A percentile compares a stretch with the other conserved stretches of the same genome.
phyloP scores from a whole-genome alignment of 2,329 filamentous ascomycete genomes.

The Ceratocystis cubensis region DNA sequence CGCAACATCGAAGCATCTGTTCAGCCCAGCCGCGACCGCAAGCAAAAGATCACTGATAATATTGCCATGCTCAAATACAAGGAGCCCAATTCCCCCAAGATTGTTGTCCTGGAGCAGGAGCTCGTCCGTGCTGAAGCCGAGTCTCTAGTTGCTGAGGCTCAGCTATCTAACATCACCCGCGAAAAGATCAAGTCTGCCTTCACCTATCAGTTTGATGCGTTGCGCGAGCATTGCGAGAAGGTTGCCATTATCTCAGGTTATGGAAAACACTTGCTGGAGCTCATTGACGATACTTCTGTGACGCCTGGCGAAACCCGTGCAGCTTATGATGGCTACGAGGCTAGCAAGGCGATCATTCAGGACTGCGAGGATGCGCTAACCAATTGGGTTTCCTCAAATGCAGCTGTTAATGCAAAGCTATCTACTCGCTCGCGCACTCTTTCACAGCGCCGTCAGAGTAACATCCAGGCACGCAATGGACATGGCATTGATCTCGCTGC shows the following conservation, averaged over 20 bases:
- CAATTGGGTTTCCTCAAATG: constrained; percentile 90
- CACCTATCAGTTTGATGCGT: constrained; percentile 93
- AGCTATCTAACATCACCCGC: constrained; percentile 97
- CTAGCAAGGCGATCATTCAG: constrained; percentile 97
- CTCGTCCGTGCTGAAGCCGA: constrained; percentile 96
- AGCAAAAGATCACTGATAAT: constrained; percentile 98
- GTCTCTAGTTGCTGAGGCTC: constrained; percentile 94
- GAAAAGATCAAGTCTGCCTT: constrained; percentile 99
- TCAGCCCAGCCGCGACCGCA: constrained; percentile 96
- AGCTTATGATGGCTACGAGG: constrained; percentile 95
- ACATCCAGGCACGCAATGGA: constrained; percentile 47
- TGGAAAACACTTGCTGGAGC: constrained; percentile 93
- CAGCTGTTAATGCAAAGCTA: constrained; percentile 74
- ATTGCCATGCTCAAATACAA: constrained; percentile 99
- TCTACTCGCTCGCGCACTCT: constrained; percentile 78
- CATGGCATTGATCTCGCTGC: constrained; percentile 71
- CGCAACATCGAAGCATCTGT: constrained; percentile 98
- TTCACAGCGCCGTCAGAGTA: constrained; percentile 68
- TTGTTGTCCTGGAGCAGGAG: constrained; percentile 95
- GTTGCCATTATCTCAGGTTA: constrained; percentile 94
- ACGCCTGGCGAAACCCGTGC: constrained; percentile 92
- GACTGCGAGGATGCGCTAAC: constrained; percentile 95
- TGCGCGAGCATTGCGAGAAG: constrained; percentile 96
- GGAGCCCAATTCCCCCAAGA: constrained; percentile 94
- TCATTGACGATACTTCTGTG: constrained; percentile 92